Base-by-base conservation (phyloP, 2,329 filamentous ascomycete genomes). In the Apiospora koreana region DNA sequence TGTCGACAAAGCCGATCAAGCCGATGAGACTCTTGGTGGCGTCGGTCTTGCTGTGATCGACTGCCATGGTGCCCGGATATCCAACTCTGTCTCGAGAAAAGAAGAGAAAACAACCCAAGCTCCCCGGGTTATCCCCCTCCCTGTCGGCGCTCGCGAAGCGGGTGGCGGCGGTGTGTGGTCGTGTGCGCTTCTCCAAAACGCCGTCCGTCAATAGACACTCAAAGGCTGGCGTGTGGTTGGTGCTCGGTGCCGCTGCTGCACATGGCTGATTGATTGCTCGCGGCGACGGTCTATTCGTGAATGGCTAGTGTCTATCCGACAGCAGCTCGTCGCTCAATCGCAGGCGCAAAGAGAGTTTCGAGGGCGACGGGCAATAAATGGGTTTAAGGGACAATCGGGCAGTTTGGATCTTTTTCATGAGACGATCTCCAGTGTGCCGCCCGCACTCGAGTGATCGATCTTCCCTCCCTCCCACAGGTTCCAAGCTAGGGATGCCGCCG, bases 1-100 rank as follows among this genome's bases (percentile, higher is more conserved):
- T 76, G 48, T 75, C 31, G 69, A 71, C 71, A 21, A 69, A 68
- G 12, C 73, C 74, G 16, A 74, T 48, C 8, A 72, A 70, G 31
- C 70, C 69, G 23, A 70, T 18, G 35, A 74, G 35, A 25, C 69
- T 73, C 42, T 71, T 65, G 31, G 62, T 64, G 31, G 62, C 54
- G 64, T 68, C 67, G 21, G 69, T 70, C 71, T 74, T 74, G 21
- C 31, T 72, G 25, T 6, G 35, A 41, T 14, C 18, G 23, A 12
- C 3, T 14, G 48, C 41, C 41, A 43, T 43, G 46, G 9, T 28
- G 28, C 28, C 54, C 54, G 54, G 18, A 31, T 62, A 5, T 62
- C 31, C 25, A 62, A 58, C 50, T 58, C 48, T 18, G n/a, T 2
- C n/a, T 14, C 23, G 9, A 14, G 25, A 50, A 14, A 14, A 28